Evolutionary conservation across 805 yeast genomes (phyloP), one percentile per base, ranked within the genome.

Genomic region (Sungouiella blattae): DNA sequence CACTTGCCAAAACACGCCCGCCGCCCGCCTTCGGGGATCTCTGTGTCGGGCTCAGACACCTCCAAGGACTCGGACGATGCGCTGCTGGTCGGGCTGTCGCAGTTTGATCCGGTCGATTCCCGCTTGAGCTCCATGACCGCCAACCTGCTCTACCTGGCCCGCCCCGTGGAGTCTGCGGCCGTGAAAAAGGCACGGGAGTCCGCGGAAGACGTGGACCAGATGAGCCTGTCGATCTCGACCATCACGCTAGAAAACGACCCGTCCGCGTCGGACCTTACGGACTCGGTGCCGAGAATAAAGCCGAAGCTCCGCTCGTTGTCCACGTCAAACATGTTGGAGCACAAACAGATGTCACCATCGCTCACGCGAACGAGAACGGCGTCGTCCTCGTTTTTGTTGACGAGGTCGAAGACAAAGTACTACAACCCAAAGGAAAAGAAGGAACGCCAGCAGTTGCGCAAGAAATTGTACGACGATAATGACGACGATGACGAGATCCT

Each of bases 401-500:
- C 54, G 3, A 49, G 71, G 35, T 42, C 67, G 6, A 67, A 67
- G 39, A 53, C 69, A 1, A 57, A 57, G 25, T 67, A 47, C 45
- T 38, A 59, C 31, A 57, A 55, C 36, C 53, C 63, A 4, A 50
- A 57, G 32, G 70, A 67, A 41, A 52, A 60, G n/a, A 68, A 64
- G 41, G 65, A 58, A 32, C 47, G 73, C 30, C 54, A 60, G 43
- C 55, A 53, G 35, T 45, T 58, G 15, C 53, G 70, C 9, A 67
- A 66, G 44, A 60, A 67, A 43, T 49, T 49, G 22, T 67, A 65
- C 39, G 73, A 67, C 33, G 71, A 67, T 13, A 55, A 62, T 43
- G 66, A 64, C 30, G 56, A 58, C 41, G 71, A 65, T 34, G 72
- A 66, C 32, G 68, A 62, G 23, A 58, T 66, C 18, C 42, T 64